phyloP scores from a whole-genome alignment of 257 asterid genomes.

The Marsdenia floribunda region DNA sequence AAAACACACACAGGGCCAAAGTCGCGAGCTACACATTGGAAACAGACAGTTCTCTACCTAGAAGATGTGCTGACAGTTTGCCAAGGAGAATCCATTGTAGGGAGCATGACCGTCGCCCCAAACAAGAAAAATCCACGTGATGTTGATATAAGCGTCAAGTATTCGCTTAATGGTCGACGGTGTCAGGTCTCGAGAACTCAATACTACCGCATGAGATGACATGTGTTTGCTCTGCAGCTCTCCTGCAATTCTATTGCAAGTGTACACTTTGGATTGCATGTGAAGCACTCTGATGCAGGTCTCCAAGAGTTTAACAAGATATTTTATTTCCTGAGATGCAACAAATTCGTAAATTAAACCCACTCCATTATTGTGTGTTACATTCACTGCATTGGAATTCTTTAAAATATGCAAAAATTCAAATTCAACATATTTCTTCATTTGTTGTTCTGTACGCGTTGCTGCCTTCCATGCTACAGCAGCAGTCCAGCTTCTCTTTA shows the following conservation, averaged over 20 bases:
- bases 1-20: slow-evolving; percentile 57
- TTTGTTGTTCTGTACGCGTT: too few species aligned
- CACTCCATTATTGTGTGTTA: not conserved
- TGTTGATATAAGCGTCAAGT: slow-evolving; percentile 74
- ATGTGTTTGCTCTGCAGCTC: not conserved
- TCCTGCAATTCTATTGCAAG: not conserved
- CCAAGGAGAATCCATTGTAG: slow-evolving; percentile 70
- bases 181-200: slow-evolving; percentile 66
- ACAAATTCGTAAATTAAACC: not conserved
- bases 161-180: slow-evolving; percentile 60
- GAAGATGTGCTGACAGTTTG: slow-evolving; percentile 83
- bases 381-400: not conserved
- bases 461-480: too few species aligned
- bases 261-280: not conserved
- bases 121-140: slow-evolving; percentile 96
- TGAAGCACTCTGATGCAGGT: not conserved
- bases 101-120: slow-evolving; percentile 69
- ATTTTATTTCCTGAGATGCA: not conserved
- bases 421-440: not conserved
- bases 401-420: slow-evolving; percentile 1
- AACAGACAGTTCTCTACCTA: slow-evolving; percentile 87
- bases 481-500: too few species aligned
- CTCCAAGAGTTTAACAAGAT: not conserved
- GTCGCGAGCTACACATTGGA: slow-evolving; percentile 94
- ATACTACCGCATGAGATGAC: slow-evolving; percentile 59